These are phyloP conservation scores for Sonneratia caseolaris DNA, from an alignment of 345 rosid genomes.

Conservation along the genomic window DNA sequence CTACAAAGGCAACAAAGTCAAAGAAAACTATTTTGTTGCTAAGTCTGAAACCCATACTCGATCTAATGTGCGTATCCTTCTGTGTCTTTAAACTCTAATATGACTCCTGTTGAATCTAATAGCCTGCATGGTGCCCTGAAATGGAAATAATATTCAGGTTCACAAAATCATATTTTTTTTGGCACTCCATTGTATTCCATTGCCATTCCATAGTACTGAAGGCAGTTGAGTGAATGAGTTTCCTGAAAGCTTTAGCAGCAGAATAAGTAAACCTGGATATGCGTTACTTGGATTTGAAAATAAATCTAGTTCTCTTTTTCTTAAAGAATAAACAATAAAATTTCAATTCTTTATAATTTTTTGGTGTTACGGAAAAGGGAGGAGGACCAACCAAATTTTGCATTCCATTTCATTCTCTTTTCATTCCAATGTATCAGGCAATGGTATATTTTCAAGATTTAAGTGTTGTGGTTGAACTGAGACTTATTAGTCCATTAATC, in stretches of 20 bases:
- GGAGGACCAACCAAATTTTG: too few relatives aligned
- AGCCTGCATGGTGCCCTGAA: background rate
- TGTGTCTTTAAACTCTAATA: background rate
- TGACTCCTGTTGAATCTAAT: background rate
- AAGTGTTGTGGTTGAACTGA: background rate
- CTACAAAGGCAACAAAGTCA: slow-evolving; percentile 39
- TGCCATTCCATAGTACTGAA: too few relatives aligned
- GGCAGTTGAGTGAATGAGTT: too few relatives aligned
- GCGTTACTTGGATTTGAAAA: too few relatives aligned
- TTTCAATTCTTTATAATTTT: too few relatives aligned
- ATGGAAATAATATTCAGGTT: background rate
- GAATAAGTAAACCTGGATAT: too few relatives aligned
- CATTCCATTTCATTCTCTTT: background rate
- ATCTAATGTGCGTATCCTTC: background rate
- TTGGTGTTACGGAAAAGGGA: too few relatives aligned
- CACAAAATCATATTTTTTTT: background rate
- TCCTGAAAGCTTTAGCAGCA: too few relatives aligned
- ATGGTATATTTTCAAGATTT: background rate
- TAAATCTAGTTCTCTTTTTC: too few relatives aligned
- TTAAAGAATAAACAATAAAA: too few relatives aligned
- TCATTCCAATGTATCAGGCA: background rate
- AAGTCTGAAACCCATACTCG: slow-evolving; percentile 14
- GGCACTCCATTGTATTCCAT: too few relatives aligned
- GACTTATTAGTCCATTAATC: background rate
- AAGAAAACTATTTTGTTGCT: slow-evolving; percentile 54